Base-by-base conservation (phyloP, 148 eudicot genomes). In the Vaccinium macrocarpon region DNA sequence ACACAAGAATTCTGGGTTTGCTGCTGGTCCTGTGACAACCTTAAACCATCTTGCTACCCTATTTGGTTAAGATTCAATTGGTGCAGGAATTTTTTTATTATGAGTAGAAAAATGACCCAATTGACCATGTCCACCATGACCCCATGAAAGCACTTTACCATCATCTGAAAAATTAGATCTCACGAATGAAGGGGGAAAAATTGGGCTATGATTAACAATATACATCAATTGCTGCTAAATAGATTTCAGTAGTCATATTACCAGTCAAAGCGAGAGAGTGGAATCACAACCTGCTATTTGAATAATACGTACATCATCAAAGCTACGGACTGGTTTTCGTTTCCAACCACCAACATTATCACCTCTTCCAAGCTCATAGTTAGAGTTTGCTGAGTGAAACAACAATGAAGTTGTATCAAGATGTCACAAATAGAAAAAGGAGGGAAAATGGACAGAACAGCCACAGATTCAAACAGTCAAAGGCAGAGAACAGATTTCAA, bases 61-160 rank as follows among this genome's bases (percentile, higher is more conserved):
- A 42, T 42, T 42, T 42, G 46, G 46, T 42, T 52, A 48, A 18
- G 52, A 74, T 42, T 74, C 8, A 74, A 46, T 82, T n/a, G 80
- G 84, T 76, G 86, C 77, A 81, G 99, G 99, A 61, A 91, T 88
- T 87, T 91, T 92, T 84, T 91, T 91, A 85, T 81, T 96, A 81
- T 94, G 91, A 66, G 86, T 90, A 74, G 98, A 91, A 84, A 90
- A 91, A 90, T 94, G 90, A 23, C 98, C 99, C 91, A 96, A 88
- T 87, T 94, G 98, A 82, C 99, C 99, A 83, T 91, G 95, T 55
- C 99, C 95, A 46, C 99, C 99, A 88, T 94, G 94, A 78, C 98
- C 99, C 99, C 98, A 94, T 5, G 99, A 96, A 52, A 91, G 82
- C 74, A 96, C 99, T 87, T 92, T 89, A 49, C 97, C 98, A 56